Evolutionary conservation across 306 rosid species (phyloP).

Genomic region (Betula pendula): DNA sequence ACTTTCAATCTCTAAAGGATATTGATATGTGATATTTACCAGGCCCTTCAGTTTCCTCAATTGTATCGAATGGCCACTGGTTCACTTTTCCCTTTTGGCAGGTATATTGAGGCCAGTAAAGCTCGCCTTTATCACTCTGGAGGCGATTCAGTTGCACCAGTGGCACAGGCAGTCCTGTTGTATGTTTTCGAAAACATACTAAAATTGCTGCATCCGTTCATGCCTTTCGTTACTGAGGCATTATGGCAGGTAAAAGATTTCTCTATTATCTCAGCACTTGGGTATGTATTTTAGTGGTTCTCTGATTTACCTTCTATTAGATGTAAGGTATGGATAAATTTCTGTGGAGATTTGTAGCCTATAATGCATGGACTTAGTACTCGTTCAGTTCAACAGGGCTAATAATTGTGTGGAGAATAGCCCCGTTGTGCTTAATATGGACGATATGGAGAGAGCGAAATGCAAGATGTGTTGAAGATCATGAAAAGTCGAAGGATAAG

Average conservation of each 20-base stretch:
- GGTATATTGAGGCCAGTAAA: constrained; percentile 98
- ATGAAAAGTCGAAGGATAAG: too few relatives aligned
- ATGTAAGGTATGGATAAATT: background rate
- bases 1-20: background rate
- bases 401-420: too few relatives aligned
- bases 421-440: too few relatives aligned
- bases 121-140: constrained; percentile 69
- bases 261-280: background rate
- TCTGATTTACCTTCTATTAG: background rate
- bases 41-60: background rate
- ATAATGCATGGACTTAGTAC: background rate
- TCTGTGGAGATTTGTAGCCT: background rate
- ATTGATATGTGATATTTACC: background rate
- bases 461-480: too few relatives aligned
- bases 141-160: constrained; percentile 50
- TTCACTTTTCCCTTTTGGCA: constrained; percentile 13
- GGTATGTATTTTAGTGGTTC: background rate
- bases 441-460: too few relatives aligned
- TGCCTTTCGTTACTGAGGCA: constrained; percentile 98
- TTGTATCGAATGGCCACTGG: background rate
- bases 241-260: constrained; percentile 79
- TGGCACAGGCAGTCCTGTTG: constrained; percentile 80
- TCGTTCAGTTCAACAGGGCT: too few relatives aligned
- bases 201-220: constrained; percentile 86
- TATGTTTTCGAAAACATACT: constrained; percentile 83